Percentiles rank a stretch among this genome's conserved stretches.
These are phyloP conservation scores for Solioccasus polychromus DNA, from an alignment of 768 basidiomycete genomes.

Conservation along the genomic window DNA sequence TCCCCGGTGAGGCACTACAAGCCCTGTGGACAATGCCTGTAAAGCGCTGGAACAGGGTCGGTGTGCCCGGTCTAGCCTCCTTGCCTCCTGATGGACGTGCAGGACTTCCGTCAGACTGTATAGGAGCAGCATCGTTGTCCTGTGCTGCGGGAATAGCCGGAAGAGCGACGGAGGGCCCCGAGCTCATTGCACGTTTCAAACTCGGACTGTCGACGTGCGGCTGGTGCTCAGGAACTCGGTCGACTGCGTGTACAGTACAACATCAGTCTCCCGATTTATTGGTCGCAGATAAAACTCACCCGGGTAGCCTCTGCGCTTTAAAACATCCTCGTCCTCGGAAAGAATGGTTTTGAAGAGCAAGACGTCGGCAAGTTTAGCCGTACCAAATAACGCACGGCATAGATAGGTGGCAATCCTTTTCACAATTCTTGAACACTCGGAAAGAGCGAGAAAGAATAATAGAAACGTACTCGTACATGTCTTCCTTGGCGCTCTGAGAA, in stretches of 20 bases:
- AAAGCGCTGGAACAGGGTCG: slow-evolving; percentile 70
- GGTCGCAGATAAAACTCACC: slow-evolving; percentile 43
- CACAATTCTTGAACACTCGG: background rate
- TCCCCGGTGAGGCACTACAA: background rate
- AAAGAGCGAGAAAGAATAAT: background rate
- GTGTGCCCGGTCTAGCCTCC: no score
- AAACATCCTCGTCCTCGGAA: slow-evolving; percentile 74
- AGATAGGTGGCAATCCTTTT: slow-evolving; percentile 75
- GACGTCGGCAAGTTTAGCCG: slow-evolving; percentile 75
- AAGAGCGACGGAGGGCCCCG: no score
- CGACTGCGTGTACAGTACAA: slow-evolving; percentile 53
- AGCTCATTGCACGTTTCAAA: no score
- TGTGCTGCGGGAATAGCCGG: no score
- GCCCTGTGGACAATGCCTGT: background rate
- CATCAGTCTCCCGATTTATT: no score
- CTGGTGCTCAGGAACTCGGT: slow-evolving; percentile 67
- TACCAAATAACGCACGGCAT: slow-evolving; percentile 70
- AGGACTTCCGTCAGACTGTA: no score
- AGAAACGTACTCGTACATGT: slow-evolving; percentile 81
- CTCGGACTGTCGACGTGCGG: no score
- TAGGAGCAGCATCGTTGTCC: no score
- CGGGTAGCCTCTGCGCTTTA: slow-evolving; percentile 78
- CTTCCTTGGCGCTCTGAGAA: slow-evolving; percentile 62
- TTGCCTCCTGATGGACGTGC: no score
- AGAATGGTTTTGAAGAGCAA: slow-evolving; percentile 87